Base-by-base conservation (phyloP, 106 monocot genomes). In the Chionographis japonica region DNA sequence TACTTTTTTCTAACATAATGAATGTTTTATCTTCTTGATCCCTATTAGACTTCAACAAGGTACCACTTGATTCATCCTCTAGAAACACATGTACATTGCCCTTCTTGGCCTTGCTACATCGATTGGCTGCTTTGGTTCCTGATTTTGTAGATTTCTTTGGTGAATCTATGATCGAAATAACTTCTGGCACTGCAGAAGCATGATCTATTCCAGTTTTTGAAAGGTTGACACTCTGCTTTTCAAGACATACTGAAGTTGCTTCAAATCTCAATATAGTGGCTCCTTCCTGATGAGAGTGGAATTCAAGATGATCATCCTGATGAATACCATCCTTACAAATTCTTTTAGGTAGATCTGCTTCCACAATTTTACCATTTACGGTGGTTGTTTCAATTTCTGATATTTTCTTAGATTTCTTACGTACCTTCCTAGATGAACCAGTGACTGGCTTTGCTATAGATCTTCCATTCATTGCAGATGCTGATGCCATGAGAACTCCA, bases 381-480 rank as follows among this genome's bases (percentile, higher is more conserved):
- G 67, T 60, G 1, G 9, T 61, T 42, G 67, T 56, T 66, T 74
- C 66, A 73, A 81, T 73, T 65, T 84, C 78, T 17, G 83, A 71
- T 43, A 74, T 54, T 37, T 77, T 86, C 67, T 80, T 81, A 16
- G 71, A 60, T 61, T 66, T 81, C 51, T 77, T 82, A 8, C n/a
- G 41, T 12, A 19, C 36, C 40, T 65, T 79, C 53, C 39, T 75
- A 4, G 11, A 52, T 35, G 59, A 60, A 72, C 10, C 49, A 52
- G 14, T 52, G 19, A 8, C 40, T 18, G 62, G 19, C 60, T 68
- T 63, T 57, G 12, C 35, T 3, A 37, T n/a, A 16, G 61, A 63
- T 18, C n/a, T 66, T 71, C 79, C 56, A 68, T 62, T 71, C 6
- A 7, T 70, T 42, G 18, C 57, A 50, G 67, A 63, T 37, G 43